Base-by-base conservation (phyloP, 1,139 yeast genomes). In the Magnusiomyces tetraspermus region DNA sequence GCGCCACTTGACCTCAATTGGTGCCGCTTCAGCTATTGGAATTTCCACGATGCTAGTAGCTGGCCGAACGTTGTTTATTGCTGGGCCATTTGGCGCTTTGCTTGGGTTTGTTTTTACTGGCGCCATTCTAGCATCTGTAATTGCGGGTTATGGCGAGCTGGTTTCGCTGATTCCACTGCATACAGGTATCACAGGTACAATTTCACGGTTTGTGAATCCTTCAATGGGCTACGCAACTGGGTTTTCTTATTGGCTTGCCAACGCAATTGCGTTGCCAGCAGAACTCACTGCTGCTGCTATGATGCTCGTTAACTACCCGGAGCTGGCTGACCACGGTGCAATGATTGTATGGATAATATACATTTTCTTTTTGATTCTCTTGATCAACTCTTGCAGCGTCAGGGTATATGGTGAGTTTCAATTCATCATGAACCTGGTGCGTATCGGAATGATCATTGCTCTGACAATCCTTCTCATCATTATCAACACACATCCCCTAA, bases 191-290 rank as follows among this genome's bases (percentile, higher is more conserved):
- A 59, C 71, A 0, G 67, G 66, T 0, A 72, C 85, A 28, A 79
- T 88, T 1, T 79, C 92, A 0, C 71, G 95, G 48, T 86, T 87
- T 67, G 87, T 86, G 1, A 95, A 87, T 63, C 89, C 84, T 60
- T 86, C 95, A 0, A 80, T 87, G 64, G 96, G 96, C 0, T 85
- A 86, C 65, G 82, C 94, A 0, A 73, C 85, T 0, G 95, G 95
- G 0, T 77, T 89, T 75, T 72, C 80, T 46, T 87, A 87, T 66
- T 86, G 90, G 80, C 66, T 84, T 17, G 78, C 87, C 55, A 85
- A 85, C 65, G 76, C 85, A 5, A 71, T 85, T 52, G 87, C 89
- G 0, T 70, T 86, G 52, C 89, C 96, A 0, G 79, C 90, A 0
- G 96, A 88, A 63, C 76, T 87, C 13, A 83, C 86, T 3, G 94